phyloP scores from a whole-genome alignment of 768 basidiomycete genomes.

The Mycena albidolilacea region DNA sequence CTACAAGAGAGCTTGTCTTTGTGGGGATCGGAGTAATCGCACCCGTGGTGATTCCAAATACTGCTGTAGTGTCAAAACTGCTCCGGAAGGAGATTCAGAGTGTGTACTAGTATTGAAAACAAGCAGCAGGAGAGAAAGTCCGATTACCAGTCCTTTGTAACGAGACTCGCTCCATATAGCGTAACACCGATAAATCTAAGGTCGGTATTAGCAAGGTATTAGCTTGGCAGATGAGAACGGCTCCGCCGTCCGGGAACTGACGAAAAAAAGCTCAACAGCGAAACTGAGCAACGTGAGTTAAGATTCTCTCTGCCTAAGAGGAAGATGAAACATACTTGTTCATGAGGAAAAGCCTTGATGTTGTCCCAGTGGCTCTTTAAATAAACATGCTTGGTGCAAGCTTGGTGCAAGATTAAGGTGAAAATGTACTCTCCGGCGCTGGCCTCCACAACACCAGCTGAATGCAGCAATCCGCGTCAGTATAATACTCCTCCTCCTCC shows the following conservation, averaged over 20 bases:
- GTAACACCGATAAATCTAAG: conserved; percentile 29
- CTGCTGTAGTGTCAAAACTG: neutral
- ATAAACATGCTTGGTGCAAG: neutral
- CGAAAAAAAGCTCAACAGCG: conserved; percentile 4
- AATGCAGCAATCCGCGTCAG: neutral
- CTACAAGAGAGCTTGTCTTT: neutral
- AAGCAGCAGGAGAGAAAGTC: neutral
- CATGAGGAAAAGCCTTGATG: neutral
- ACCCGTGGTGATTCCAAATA: neutral
- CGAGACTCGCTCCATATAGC: conserved; percentile 17
- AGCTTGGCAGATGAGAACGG: neutral
- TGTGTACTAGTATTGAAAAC: neutral
- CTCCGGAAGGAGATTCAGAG: too few species aligned
- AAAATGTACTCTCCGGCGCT: neutral
- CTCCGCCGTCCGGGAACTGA: neutral
- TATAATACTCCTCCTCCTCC: too few species aligned
- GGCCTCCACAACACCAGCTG: neutral
- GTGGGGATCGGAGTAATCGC: neutral
- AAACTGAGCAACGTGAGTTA: neutral
- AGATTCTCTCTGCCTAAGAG: neutral
- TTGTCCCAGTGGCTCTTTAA: neutral
- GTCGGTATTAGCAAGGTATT: too few species aligned
- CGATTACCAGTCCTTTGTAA: neutral
- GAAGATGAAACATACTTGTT: neutral
- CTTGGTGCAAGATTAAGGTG: neutral